phyloP scores from a whole-genome alignment of 208 protist species.

The Balamuthia mandrillaris region DNA sequence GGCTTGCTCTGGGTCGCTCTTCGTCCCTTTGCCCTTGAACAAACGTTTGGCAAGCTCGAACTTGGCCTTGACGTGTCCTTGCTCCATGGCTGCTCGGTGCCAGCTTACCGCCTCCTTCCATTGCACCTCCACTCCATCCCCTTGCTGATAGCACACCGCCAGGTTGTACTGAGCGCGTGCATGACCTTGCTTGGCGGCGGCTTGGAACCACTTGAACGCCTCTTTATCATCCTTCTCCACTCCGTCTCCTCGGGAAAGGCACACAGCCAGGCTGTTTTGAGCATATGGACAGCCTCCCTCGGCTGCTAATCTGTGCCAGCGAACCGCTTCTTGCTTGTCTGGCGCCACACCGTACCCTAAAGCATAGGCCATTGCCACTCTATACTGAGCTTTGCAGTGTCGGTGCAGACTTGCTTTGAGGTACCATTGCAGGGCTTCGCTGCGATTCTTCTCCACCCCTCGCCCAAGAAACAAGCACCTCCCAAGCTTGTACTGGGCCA shows the following conservation, averaged over 20 bases:
- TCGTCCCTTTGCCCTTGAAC: too few species aligned
- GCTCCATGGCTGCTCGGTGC: neutral
- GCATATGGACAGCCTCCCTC: neutral
- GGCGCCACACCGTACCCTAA: neutral
- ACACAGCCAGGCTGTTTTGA: neutral
- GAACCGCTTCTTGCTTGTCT: neutral
- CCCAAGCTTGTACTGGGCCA: neutral
- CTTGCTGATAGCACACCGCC: neutral
- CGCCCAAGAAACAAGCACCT: neutral
- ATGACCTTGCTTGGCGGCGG: neutral
- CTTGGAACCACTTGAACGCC: neutral
- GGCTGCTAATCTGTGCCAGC: neutral
- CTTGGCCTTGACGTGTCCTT: neutral
- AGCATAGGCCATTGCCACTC: neutral
- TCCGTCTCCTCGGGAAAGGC: too few species aligned
- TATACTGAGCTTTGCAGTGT: neutral
- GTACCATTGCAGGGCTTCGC: neutral
- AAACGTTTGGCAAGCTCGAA: too few species aligned
- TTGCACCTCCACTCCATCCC: neutral
- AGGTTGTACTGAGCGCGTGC: neutral
- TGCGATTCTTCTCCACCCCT: neutral
- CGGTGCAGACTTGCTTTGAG: neutral
- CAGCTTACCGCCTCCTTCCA: neutral
- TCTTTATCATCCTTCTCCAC: neutral
- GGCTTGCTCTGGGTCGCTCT: too few species aligned